phyloP scores from a whole-genome alignment of 2,329 filamentous ascomycete species.

The Byssochlamys sp. region DNA sequence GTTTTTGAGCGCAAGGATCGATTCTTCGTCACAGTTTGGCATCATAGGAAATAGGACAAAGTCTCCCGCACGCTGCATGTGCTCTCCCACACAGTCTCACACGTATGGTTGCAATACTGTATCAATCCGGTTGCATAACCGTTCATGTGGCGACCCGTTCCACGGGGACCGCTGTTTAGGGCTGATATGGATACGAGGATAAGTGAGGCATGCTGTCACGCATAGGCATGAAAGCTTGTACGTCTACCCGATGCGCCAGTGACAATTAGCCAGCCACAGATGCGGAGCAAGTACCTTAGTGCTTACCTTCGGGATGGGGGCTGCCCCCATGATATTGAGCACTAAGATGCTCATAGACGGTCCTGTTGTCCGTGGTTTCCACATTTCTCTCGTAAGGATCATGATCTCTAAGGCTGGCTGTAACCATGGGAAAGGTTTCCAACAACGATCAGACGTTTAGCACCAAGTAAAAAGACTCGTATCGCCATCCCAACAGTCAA shows the following conservation, averaged over 20 bases:
- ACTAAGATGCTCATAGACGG: neutral
- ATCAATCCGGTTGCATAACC: neutral
- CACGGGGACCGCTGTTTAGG: neutral
- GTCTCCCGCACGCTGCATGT: neutral
- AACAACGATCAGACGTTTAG: neutral
- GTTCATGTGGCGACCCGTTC: neutral
- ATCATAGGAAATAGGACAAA: neutral
- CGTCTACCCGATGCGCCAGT: neutral
- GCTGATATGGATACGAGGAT: neutral
- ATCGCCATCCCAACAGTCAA: neutral
- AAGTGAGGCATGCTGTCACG: neutral
- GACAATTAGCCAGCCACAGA: neutral
- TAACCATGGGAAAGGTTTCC: neutral
- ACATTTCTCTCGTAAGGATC: neutral
- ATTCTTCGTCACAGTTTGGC: neutral
- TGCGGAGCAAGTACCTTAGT: neutral
- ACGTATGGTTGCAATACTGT: neutral
- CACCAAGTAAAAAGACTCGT: neutral
- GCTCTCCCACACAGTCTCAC: neutral
- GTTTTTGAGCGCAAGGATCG: neutral
- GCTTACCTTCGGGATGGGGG: neutral
- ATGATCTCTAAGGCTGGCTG: neutral
- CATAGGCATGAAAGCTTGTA: neutral
- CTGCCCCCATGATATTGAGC: neutral
- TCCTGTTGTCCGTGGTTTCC: neutral